phyloP scores from a whole-genome alignment of 352 stramenopile genomes.

The Phytophthora agathidicida region DNA sequence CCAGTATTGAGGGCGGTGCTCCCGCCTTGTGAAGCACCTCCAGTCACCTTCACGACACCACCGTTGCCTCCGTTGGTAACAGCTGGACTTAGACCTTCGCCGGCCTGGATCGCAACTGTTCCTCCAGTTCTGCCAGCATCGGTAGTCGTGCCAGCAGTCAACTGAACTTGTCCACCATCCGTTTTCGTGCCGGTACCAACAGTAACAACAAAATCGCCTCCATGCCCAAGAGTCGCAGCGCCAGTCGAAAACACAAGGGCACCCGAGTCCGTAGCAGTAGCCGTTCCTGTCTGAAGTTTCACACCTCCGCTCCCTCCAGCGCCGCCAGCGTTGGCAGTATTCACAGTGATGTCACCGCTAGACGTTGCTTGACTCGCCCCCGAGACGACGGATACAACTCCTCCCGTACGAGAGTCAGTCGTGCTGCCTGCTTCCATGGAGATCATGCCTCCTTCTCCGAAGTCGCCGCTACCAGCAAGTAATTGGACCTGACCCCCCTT shows the following conservation, averaged over 20 bases:
- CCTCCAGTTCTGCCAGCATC: conserved; percentile 48
- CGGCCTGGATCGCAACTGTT: conserved; percentile 55
- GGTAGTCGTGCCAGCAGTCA: conserved; percentile 71
- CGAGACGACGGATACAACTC: conserved; percentile 59
- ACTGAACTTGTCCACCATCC: conserved; percentile 66
- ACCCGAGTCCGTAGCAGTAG: conserved; percentile 59
- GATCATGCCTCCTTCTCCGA: conserved; percentile 84
- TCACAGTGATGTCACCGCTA: conserved; percentile 71
- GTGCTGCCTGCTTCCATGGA: conserved; percentile 75
- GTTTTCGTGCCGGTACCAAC: conserved; percentile 61
- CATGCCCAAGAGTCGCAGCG: conserved; percentile 60
- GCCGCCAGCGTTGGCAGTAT: conserved; percentile 63
- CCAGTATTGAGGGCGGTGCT: conserved; percentile 65
- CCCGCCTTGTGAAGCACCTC: conserved; percentile 79
- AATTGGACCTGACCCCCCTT: conserved; percentile 61
- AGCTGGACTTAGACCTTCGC: conserved; percentile 62
- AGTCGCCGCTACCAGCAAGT: conserved; percentile 70
- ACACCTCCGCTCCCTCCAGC: conserved; percentile 62
- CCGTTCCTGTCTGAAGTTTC: conserved; percentile 61
- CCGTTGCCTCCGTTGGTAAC: conserved; percentile 86
- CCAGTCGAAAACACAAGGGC: conserved; percentile 60
- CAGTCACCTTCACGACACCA: conserved; percentile 84
- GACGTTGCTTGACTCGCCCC: conserved; percentile 68
- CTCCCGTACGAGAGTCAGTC: conserved; percentile 65
- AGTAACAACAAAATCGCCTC: conserved; percentile 55